Base-by-base conservation (phyloP, 306 rosid genomes). In the Castanospermum australe region DNA sequence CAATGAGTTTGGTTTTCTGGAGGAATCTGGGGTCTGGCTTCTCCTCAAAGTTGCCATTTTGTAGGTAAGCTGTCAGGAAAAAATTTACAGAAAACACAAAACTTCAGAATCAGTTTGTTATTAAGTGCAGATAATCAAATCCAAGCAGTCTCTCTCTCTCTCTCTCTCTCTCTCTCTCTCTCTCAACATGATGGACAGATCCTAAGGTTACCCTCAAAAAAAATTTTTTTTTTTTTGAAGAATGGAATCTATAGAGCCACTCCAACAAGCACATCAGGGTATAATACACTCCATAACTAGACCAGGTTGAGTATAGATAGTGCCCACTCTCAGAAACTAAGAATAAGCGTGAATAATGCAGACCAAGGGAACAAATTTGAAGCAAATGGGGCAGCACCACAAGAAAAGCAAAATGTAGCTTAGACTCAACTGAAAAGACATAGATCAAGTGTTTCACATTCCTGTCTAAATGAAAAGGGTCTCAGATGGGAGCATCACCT, bases 11-110 rank as follows among this genome's bases (percentile, higher is more conserved):
- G 8, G 94, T 90, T 69, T 91, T 95, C 85, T 84, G 47, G 2
- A 95, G 48, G 84, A 68, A 42, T 33, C n/a, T 90, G 5, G 86
- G 75, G 38, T 84, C 84, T 50, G 99, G 99, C 68, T 77, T 48
- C 62, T 81, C 91, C 78, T 95, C 99, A 68, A 95, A 95, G 89
- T 95, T 95, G 4, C 99, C 99, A 84, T 95, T 93, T 67, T 73
- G 57, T 8, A 95, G 88, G 61, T 87, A 91, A 60, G 89, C 97
- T 95, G 89, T 69, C 11, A 42, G 33, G 12, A 50, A 9, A 69
- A 44, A 48, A 48, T 5, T 22, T 30, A 73, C 81, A 81, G 15
- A 45, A 10, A 61, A 50, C 39, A 21, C 7, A 41, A 8, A 15
- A 12, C 4, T 44, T 39, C 7, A 57, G 62, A n/a, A 13, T 55